These are phyloP conservation scores for Psilocybe tampanensis DNA, from an alignment of 768 basidiomycete species.

Conservation along the genomic window DNA sequence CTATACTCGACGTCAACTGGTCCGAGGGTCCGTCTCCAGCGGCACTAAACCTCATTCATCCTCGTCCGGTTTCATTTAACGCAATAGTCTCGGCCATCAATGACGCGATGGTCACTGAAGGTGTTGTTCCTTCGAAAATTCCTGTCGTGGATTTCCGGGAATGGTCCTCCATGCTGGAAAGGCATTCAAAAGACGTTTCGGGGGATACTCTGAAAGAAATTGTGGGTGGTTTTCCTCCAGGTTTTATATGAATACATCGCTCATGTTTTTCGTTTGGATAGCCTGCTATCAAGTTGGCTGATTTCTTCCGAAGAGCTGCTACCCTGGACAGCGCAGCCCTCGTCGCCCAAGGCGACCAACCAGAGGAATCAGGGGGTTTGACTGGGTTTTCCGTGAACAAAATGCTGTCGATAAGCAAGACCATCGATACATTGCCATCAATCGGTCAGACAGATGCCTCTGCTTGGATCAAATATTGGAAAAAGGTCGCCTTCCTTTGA, in stretches of 20 bases:
- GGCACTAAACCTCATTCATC: conserved; percentile 34
- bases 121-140: neutral
- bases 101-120: conserved; percentile 2
- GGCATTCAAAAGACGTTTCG: neutral
- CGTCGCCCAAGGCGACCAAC: conserved; percentile 11
- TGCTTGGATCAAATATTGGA: conserved; percentile 38
- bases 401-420: conserved; percentile 28
- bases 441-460: conserved; percentile 22
- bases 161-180: conserved; percentile 12
- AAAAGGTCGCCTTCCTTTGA: conserved; percentile 22
- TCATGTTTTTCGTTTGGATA: conserved; percentile 5
- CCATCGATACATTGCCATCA: conserved; percentile 24
- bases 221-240: conserved; percentile 4
- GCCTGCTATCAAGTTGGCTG: conserved; percentile 26
- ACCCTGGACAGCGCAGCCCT: neutral
- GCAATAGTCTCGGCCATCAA: conserved; percentile 19
- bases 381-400: conserved; percentile 25
- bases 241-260: neutral
- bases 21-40: conserved; percentile 8
- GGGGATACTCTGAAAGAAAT: conserved; percentile 3
- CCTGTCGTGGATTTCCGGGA: conserved; percentile 9
- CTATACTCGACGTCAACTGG: conserved; percentile 28
- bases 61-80: conserved; percentile 27
- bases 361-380: conserved; percentile 17
- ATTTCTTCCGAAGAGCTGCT: conserved; percentile 2